Base-by-base conservation (phyloP, 192 early-diverging fungal genomes). In the Coemansia sp. region DNA sequence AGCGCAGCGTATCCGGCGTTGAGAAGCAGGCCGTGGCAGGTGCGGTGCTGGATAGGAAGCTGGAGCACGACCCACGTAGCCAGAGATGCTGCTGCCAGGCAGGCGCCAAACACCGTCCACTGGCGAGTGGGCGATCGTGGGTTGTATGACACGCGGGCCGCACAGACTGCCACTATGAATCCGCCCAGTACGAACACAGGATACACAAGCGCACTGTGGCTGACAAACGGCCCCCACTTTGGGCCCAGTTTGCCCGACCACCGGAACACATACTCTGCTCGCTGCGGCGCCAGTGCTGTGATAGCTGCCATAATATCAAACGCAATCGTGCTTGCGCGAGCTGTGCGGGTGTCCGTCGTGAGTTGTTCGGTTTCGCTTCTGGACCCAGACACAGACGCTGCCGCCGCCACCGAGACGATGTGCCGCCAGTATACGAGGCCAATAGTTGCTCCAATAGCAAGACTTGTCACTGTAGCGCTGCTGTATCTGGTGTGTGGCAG, bases 241-340 rank as follows among this genome's bases (percentile, higher is more conserved):
- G 89, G 88, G 11, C 89, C 88, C 59, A 87, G 69, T 43, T 72
- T n/a, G 5, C 73, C 78, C 6, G 87, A 88, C 43, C 74, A 79
- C 48, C 70, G 68, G 67, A 88, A 87, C 75, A 88, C 58, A 45
- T 73, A 63, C 18, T 69, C 66, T 0, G 75, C 65, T 8, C 72
- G 78, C 49, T 77, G 42, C 41, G 88, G 87, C 11, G 87, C 76
- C 48, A 74, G 61, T n/a, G 87, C 86, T 7, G 85, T 72, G 57
- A 87, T 56, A 5, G 86, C 18, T 5, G 79, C 86, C 52, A 76
- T 79, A 16, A 77, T 51, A 65, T 89, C 87, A 45, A 89, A 55
- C 11, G 73, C 80, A 11, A 61, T 37, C 9, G 85, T 58, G 26
- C 87, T 66, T n/a, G 79, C 82, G 11, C 62, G 85, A 1, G 57